phyloP scores from a whole-genome alignment of 768 basidiomycete genomes.

The Hypsizygus marmoreus region DNA sequence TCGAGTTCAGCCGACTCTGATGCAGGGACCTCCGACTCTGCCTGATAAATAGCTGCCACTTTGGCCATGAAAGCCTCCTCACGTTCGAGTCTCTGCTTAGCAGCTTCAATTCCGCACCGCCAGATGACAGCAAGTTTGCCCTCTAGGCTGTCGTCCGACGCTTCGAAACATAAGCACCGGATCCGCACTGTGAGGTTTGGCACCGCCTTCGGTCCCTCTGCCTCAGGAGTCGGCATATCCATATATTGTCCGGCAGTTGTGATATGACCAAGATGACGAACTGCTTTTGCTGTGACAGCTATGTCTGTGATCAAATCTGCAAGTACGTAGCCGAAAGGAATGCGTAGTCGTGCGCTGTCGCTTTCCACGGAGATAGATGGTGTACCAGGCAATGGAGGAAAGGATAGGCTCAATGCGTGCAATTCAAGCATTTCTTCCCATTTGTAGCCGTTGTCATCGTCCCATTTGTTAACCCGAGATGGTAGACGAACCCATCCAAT shows the following conservation, averaged over 20 bases:
- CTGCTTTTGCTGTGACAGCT: conserved; percentile 67
- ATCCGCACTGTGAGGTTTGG: conserved; percentile 64
- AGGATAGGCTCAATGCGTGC: conserved; percentile 48
- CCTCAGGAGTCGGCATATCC: conserved; percentile 59
- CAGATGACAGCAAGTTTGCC: conserved; percentile 72
- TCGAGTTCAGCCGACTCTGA: conserved; percentile 28
- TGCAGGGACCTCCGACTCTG: conserved; percentile 34
- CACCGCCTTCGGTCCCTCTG: conserved; percentile 72
- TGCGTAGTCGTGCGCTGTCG: conserved; percentile 70
- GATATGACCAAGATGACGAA: conserved; percentile 67
- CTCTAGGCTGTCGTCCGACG: conserved; percentile 85
- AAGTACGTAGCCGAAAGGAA: conserved; percentile 78
- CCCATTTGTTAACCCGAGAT: conserved; percentile 33
- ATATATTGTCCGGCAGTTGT: conserved; percentile 52
- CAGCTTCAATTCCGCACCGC: conserved; percentile 71
- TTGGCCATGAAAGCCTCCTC: conserved; percentile 83
- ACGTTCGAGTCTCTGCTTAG: conserved; percentile 66
- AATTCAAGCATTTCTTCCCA: conserved; percentile 81
- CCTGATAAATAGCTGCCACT: conserved; percentile 60
- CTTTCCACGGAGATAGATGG: conserved; percentile 50
- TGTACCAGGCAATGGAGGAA: conserved; percentile 32
- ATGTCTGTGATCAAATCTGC: conserved; percentile 76
- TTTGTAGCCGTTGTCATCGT: conserved; percentile 35
- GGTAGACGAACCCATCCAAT: conserved; percentile 62
- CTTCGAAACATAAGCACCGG: conserved; percentile 69